Evolutionary conservation across 352 stramenopile genomes (phyloP).

Genomic region (Globisporangium recalcitrans): DNA sequence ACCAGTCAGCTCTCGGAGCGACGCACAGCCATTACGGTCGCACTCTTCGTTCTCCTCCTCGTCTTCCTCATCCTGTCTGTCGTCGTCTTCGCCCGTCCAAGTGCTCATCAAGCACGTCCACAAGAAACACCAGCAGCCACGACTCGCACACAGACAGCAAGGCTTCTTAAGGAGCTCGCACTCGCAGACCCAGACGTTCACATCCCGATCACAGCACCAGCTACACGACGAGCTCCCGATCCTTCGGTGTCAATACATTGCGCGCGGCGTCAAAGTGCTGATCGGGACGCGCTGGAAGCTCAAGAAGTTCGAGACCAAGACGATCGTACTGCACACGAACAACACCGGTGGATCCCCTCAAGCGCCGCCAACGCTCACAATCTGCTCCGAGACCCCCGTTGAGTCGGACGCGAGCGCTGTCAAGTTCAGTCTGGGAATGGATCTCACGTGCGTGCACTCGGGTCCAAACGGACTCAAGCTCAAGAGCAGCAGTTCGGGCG

Average conservation of each 20-base stretch:
- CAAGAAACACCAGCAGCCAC: neutral
- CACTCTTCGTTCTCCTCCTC: neutral
- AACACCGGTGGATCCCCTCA: constrained; percentile 8
- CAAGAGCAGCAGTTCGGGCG: constrained; percentile 12
- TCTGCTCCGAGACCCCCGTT: constrained; percentile 20
- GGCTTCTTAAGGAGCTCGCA: no score
- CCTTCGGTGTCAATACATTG: constrained; percentile 44
- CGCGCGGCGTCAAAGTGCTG: constrained; percentile 36
- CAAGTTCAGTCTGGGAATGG: constrained; percentile 22
- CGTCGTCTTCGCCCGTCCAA: constrained; percentile 1
- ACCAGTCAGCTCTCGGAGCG: neutral
- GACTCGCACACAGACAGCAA: neutral
- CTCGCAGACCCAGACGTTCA: neutral
- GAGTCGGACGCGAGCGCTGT: constrained; percentile 12
- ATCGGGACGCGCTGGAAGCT: constrained; percentile 45
- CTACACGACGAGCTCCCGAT: constrained; percentile 30
- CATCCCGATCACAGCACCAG: neutral
- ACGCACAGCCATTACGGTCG: neutral
- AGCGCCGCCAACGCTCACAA: constrained; percentile 13
- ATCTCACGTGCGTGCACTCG: constrained; percentile 27
- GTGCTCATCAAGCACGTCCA: neutral
- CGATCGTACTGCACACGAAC: constrained; percentile 34
- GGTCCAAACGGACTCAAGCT: constrained; percentile 31
- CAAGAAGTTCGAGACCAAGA: constrained; percentile 38
- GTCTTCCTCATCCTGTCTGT: neutral